Base-by-base conservation (phyloP, 495 filamentous ascomycete genomes). In the Podospora pseudopauciseta region DNA sequence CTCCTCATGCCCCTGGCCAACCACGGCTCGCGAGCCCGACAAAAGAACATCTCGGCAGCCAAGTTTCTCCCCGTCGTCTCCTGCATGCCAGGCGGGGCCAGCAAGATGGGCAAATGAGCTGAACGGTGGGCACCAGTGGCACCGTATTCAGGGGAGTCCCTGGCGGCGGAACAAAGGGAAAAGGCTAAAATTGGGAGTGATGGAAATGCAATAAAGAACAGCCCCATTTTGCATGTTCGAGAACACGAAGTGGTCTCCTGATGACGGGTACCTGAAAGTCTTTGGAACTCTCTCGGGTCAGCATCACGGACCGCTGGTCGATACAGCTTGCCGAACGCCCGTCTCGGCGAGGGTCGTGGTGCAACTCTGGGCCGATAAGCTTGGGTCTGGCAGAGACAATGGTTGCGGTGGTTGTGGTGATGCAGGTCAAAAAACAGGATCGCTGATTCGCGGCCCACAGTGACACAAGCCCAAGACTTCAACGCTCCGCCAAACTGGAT, bases 391-490 rank as follows among this genome's bases (percentile, higher is more conserved):
- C 39, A 49, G 39, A 49, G 39, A 13, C 9, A 39, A 11, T 39
- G 23, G 23, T 23, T 23, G 23, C 23, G 23, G 0, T 23, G 23
- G 23, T 39, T 5, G 3, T 58, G 55, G 55, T 26, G 23, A 5
- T 58, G n/a, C n/a, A 58, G 18, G 55, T 16, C 55, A 58, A 27
- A 63, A 63, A 63, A 63, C 61, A 39, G 61, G 61, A 63, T 63
- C 60, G 30, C 30, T 63, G 61, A 23, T 39, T 49, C 34, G 28
- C 30, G 28, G 61, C 27, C 61, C 28, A 39, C 61, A 63, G 32
- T 63, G 61, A 63, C 61, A 63, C 61, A 63, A 49, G 61, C 27
- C 59, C 28, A 61, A 61, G 23, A 61, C 16, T 49, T 44, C 4
- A 28, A 19, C 27, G 28, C n/a, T 7, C 61, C 27, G n/a, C 19